Evolutionary conservation across 192 early-diverging fungal species (phyloP).

Genomic region (Linnemannia schmuckeri): DNA sequence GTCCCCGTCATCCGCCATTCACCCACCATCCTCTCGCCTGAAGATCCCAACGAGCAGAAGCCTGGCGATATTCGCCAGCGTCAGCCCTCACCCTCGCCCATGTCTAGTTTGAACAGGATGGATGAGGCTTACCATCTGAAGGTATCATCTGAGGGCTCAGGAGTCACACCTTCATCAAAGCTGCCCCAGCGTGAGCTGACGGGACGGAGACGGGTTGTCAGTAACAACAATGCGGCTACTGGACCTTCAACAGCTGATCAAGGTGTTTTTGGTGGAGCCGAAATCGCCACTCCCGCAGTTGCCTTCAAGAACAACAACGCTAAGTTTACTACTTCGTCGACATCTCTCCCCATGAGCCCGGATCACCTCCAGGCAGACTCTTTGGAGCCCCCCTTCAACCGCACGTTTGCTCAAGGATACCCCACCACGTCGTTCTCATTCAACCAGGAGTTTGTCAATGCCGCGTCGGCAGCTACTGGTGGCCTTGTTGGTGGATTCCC

Average conservation of each 20-base stretch:
- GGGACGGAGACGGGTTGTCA: slow-evolving; percentile 35
- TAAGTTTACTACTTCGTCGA: slow-evolving; percentile 8
- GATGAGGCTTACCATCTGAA: slow-evolving; percentile 39
- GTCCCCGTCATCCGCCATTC: slow-evolving; percentile 48
- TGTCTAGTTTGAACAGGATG: slow-evolving; percentile 32
- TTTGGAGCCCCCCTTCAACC: slow-evolving; percentile 10
- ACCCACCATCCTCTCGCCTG: slow-evolving; percentile 45
- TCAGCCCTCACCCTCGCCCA: slow-evolving; percentile 39
- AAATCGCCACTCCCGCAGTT: not conserved
- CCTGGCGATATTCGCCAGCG: slow-evolving; percentile 51
- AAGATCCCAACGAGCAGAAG: slow-evolving; percentile 39
- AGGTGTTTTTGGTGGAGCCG: slow-evolving; percentile 14
- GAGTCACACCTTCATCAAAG: slow-evolving; percentile 10
- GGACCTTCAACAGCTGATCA: not conserved
- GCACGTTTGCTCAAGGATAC: slow-evolving; percentile 54
- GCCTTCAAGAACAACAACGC: slow-evolving; percentile 16
- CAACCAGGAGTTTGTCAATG: slow-evolving; percentile 40
- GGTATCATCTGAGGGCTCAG: slow-evolving; percentile 9
- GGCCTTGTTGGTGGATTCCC: not conserved
- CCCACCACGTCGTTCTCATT: slow-evolving; percentile 55
- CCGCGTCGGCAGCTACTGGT: slow-evolving; percentile 18
- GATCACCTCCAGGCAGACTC: not conserved
- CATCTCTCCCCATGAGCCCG: slow-evolving; percentile 11
- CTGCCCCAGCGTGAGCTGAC: slow-evolving; percentile 25
- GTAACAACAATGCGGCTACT: slow-evolving; percentile 20